Conservation (phyloP, 306 rosid species). For the Lathyrus oleraceus region DNA sequence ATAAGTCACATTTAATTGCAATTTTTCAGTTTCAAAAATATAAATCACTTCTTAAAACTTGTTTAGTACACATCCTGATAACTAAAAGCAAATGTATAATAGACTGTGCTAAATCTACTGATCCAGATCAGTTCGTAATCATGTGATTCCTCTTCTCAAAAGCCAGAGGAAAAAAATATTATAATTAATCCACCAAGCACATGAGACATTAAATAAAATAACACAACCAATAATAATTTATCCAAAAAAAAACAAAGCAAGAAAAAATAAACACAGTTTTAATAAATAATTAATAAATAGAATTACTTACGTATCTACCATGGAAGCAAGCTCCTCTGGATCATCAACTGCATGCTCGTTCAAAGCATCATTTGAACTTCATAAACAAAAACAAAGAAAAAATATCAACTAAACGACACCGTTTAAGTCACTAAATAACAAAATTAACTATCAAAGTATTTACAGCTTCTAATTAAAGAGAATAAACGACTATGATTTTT, state of each 20-base stretch:
- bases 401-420: slow-evolving; percentile 31
- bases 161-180: background rate
- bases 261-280: background rate
- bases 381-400: slow-evolving; percentile 5
- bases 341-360: slow-evolving; percentile 77
- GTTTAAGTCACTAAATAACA: slow-evolving; percentile 9
- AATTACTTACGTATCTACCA: slow-evolving; percentile 68
- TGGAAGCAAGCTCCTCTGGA: slow-evolving; percentile 83
- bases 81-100: slow-evolving; percentile 32
- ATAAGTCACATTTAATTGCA: background rate
- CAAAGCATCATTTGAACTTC: slow-evolving; percentile 49
- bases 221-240: slow-evolving; percentile 30
- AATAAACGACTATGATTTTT: slow-evolving; percentile 38
- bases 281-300: slow-evolving; percentile 8
- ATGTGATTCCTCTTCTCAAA: slow-evolving; percentile 34
- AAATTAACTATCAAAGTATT: background rate
- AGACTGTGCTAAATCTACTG: slow-evolving; percentile 26
- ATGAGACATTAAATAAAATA: slow-evolving; percentile 27
- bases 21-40: background rate
- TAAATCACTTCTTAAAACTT: background rate
- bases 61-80: background rate
- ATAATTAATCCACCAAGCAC: slow-evolving; percentile 38
- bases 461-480: slow-evolving; percentile 22
- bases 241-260: slow-evolving; percentile 16
- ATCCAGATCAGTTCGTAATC: slow-evolving; percentile 27